Conservation (phyloP, 371 early-diverging fungal genomes). For the Rhizomucor miehei region DNA sequence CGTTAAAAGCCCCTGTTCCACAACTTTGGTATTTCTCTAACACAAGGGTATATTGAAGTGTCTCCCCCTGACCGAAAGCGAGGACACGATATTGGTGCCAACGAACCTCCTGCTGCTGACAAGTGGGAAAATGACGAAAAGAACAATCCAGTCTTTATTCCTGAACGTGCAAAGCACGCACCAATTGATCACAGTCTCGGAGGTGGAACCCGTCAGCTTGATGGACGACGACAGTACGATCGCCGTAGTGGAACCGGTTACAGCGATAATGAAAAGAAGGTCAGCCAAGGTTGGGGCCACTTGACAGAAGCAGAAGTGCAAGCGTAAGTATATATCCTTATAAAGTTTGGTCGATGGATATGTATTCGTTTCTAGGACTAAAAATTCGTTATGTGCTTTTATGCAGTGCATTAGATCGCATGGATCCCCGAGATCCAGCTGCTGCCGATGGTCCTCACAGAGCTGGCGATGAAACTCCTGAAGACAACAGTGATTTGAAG, state of each 20-base stretch:
- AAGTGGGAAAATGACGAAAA: neutral
- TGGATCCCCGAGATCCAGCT: constrained; percentile 20
- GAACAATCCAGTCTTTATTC: neutral
- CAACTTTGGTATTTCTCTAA: neutral
- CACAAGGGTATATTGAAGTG: constrained; percentile 15
- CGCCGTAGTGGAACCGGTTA: constrained; percentile 53
- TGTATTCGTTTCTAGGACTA: neutral
- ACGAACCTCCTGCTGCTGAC: neutral
- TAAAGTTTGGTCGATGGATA: neutral
- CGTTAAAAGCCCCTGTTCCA: neutral
- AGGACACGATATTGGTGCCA: constrained; percentile 5
- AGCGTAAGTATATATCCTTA: too few relatives aligned
- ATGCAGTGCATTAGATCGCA: constrained; percentile 7
- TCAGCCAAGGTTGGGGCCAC: constrained; percentile 69
- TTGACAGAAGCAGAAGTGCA: constrained; percentile 13
- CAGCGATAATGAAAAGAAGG: constrained; percentile 72
- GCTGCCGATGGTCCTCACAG: constrained; percentile 27
- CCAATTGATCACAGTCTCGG: neutral
- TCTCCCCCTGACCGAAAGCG: constrained; percentile 36
- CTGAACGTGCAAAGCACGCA: constrained; percentile 5
- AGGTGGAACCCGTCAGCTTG: neutral
- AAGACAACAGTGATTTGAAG: constrained; percentile 61
- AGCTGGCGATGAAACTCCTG: constrained; percentile 13
- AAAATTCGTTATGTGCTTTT: neutral
- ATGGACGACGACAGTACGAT: constrained; percentile 53